Evolutionary conservation across 2,329 filamentous ascomycete species (phyloP).

Genomic region (Bisporella sp.): DNA sequence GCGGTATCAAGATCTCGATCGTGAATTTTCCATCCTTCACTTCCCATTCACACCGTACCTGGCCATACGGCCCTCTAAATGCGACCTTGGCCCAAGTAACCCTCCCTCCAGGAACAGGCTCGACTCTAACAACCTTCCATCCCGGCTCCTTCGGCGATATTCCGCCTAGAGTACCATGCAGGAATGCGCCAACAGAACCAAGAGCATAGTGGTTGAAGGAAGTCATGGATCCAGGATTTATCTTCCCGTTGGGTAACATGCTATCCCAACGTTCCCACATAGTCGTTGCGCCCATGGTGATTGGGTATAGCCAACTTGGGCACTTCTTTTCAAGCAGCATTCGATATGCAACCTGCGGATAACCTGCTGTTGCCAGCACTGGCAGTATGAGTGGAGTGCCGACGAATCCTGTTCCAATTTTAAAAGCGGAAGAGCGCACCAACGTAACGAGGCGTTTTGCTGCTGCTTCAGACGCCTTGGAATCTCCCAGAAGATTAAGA

Average conservation of each 20-base stretch:
- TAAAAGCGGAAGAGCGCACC: constrained; percentile 13
- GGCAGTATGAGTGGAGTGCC: constrained; percentile 22
- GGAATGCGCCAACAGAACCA: constrained; percentile 15
- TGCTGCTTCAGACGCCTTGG: constrained; percentile 5
- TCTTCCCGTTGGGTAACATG: constrained; percentile 18
- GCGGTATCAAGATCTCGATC: constrained; percentile 14
- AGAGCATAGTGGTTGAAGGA: constrained; percentile 23
- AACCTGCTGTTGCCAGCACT: constrained; percentile 6
- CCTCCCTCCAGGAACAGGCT: constrained; percentile 26
- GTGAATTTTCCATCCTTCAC: constrained; percentile 8
- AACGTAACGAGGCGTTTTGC: constrained; percentile 15
- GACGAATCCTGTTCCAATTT: constrained; percentile 25
- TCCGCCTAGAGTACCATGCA: constrained; percentile 26
- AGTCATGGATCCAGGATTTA: constrained; percentile 22
- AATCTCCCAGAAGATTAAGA: constrained; percentile 15
- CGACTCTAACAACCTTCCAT: constrained; percentile 25
- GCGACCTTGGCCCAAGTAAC: constrained; percentile 23
- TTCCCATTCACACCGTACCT: constrained; percentile 17
- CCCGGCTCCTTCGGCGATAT: constrained; percentile 22
- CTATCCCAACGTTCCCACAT: constrained; percentile 24
- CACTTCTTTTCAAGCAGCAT: constrained; percentile 31
- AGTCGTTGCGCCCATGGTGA: constrained; percentile 23
- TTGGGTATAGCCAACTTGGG: constrained; percentile 24
- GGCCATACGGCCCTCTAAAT: constrained; percentile 25
- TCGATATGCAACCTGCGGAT: constrained; percentile 25